Evolutionary conservation across 331 rosid genomes (phyloP).

Genomic region (Rhamnella rubrinervis): DNA sequence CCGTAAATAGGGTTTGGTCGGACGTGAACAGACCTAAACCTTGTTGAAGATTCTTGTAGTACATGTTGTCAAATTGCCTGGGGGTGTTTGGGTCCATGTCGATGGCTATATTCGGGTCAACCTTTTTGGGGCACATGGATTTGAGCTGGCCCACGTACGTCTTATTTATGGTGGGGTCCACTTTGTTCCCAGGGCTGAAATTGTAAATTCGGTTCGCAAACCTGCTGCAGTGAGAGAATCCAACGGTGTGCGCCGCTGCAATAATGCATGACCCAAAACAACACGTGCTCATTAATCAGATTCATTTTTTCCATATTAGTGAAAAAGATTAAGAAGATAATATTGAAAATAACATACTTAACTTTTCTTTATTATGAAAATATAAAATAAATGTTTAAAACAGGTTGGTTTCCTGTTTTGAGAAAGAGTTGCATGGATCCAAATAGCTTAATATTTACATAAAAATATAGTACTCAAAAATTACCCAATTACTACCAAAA

Average conservation of each 20-base stretch:
- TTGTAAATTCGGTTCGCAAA: conserved; percentile 53
- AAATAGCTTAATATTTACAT: too few species aligned
- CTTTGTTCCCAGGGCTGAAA: conserved; percentile 38
- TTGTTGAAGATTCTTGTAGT: conserved; percentile 66
- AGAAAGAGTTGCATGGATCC: too few species aligned
- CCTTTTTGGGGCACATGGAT: conserved; percentile 64
- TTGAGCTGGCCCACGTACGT: conserved; percentile 49
- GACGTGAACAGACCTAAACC: conserved; percentile 80
- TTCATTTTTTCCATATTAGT: too few species aligned
- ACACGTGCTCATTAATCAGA: too few species aligned
- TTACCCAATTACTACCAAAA: too few species aligned
- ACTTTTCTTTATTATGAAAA: too few species aligned
- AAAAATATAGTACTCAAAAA: too few species aligned
- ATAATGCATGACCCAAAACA: neutral
- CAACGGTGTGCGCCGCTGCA: conserved; percentile 86
- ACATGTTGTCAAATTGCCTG: conserved; percentile 54
- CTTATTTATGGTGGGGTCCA: conserved; percentile 55
- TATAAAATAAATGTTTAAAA: too few species aligned
- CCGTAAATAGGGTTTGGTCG: conserved; percentile 68
- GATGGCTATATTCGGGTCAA: conserved; percentile 73
- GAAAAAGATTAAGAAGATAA: too few species aligned
- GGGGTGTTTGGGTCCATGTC: conserved; percentile 93
- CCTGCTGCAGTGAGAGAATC: conserved; percentile 76
- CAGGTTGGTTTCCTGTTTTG: too few species aligned
- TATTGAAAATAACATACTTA: too few species aligned